These are phyloP conservation scores for Daldinia concentrica DNA, from an alignment of 495 filamentous ascomycete genomes.

Conservation along the genomic window DNA sequence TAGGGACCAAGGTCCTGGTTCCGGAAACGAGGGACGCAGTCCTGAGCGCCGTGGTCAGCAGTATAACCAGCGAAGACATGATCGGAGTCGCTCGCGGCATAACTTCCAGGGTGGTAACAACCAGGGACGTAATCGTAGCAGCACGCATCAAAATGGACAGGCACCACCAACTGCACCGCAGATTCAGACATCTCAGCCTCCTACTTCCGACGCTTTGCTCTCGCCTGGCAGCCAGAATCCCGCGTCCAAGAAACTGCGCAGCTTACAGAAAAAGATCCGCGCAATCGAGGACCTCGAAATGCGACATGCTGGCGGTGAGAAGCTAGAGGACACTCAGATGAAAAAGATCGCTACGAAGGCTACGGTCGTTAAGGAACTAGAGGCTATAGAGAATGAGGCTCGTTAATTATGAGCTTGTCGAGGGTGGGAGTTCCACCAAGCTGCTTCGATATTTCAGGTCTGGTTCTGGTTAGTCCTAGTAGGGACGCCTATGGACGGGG, in stretches of 20 bases:
- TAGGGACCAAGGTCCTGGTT: slow-evolving; percentile 49
- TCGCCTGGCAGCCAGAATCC: slow-evolving; percentile 62
- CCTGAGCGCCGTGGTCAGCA: slow-evolving; percentile 68
- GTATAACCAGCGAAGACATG: slow-evolving; percentile 56
- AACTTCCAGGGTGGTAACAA: slow-evolving; percentile 57
- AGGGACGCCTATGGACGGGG: slow-evolving; percentile 15
- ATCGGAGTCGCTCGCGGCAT: slow-evolving; percentile 66
- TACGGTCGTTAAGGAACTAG: slow-evolving; percentile 81
- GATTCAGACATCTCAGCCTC: slow-evolving; percentile 44
- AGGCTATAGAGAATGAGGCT: slow-evolving; percentile 55
- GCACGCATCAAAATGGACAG: slow-evolving; percentile 56
- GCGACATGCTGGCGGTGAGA: slow-evolving; percentile 91
- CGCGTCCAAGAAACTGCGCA: slow-evolving; percentile 83
- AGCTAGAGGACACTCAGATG: slow-evolving; percentile 96
- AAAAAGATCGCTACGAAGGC: slow-evolving; percentile 96
- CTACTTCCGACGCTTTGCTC: slow-evolving; percentile 53
- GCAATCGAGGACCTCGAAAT: slow-evolving; percentile 98
- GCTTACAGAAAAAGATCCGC: slow-evolving; percentile 93
- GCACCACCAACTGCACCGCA: slow-evolving; percentile 38
- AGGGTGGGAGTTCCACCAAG: not conserved
- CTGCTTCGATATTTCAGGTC: slow-evolving; percentile 13
- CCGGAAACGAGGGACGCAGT: slow-evolving; percentile 64
- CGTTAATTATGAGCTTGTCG: slow-evolving; percentile 11
- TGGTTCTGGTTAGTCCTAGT: slow-evolving; percentile 35
- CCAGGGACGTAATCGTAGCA: slow-evolving; percentile 55